A percentile compares a stretch with the other conserved stretches of the same genome.
Evolutionary conservation across 1,139 yeast genomes (phyloP).

Genomic region (Suhomyces choctaworum): DNA sequence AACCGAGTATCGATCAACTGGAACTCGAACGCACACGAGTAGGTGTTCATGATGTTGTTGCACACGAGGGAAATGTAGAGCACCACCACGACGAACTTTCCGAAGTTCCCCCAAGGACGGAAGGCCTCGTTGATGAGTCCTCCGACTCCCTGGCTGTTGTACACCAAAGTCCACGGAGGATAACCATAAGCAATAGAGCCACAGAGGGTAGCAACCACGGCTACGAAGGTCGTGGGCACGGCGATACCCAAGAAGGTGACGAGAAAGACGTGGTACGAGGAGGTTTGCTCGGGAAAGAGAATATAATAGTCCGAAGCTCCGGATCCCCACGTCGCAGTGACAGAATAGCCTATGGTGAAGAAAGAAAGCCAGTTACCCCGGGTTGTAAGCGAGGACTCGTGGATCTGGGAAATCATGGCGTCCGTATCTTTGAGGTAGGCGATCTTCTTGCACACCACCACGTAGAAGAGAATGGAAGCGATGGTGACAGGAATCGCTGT

Average conservation of each 20-base stretch:
- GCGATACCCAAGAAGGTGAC: constrained; percentile 27
- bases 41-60: constrained; percentile 38
- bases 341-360: constrained; percentile 29
- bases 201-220: constrained; percentile 24
- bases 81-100: constrained; percentile 35
- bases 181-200: constrained; percentile 28
- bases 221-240: constrained; percentile 29
- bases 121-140: constrained; percentile 25
- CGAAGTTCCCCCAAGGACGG: constrained; percentile 29
- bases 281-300: constrained; percentile 26
- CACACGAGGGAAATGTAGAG: constrained; percentile 37
- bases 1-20: constrained; percentile 25
- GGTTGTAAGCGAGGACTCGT: constrained; percentile 12
- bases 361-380: constrained; percentile 30
- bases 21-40: constrained; percentile 28
- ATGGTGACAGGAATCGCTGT: constrained; percentile 25
- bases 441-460: constrained; percentile 23
- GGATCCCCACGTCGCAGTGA: constrained; percentile 31
- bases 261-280: constrained; percentile 20
- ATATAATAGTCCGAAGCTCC: constrained; percentile 32
- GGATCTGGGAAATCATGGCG: constrained; percentile 17
- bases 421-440: constrained; percentile 17
- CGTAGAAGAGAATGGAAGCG: constrained; percentile 24
- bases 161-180: constrained; percentile 27
- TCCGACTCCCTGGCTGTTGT: constrained; percentile 24